phyloP scores from a whole-genome alignment of 805 yeast genomes.

The Pichia eremophila region DNA sequence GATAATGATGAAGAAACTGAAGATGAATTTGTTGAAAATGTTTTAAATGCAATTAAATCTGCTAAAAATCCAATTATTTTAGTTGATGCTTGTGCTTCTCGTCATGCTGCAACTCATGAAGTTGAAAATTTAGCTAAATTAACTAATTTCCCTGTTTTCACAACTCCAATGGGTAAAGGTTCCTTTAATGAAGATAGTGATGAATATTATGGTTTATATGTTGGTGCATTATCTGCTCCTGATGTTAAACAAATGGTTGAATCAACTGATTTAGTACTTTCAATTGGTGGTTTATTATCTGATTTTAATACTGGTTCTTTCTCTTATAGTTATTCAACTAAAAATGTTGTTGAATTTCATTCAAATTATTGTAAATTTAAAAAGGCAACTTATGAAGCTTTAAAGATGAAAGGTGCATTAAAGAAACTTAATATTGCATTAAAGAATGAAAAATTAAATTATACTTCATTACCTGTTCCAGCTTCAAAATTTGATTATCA shows the following conservation, averaged over 20 bases:
- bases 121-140: constrained; percentile 50
- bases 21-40: constrained; percentile 47
- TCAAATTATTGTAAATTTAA: constrained; percentile 65
- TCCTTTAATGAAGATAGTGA: constrained; percentile 62
- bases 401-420: constrained; percentile 56
- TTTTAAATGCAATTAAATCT: constrained; percentile 41
- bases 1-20: constrained; percentile 56
- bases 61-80: constrained; percentile 67
- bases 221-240: constrained; percentile 70
- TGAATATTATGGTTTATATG: constrained; percentile 77
- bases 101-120: constrained; percentile 63
- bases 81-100: constrained; percentile 80
- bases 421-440: constrained; percentile 32
- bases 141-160: constrained; percentile 74
- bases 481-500: constrained; percentile 27
- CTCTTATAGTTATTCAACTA: constrained; percentile 66
- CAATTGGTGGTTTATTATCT: constrained; percentile 75
- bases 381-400: constrained; percentile 62
- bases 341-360: constrained; percentile 70
- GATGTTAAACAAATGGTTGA: constrained; percentile 67
- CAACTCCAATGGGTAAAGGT: constrained; percentile 89
- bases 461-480: constrained; percentile 47
- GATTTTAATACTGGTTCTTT: constrained; percentile 89
- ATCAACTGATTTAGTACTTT: constrained; percentile 61
- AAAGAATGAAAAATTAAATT: constrained; percentile 29